These are phyloP conservation scores for Lipomyces japonicus DNA, from an alignment of 805 yeast genomes.

Conservation along the genomic window DNA sequence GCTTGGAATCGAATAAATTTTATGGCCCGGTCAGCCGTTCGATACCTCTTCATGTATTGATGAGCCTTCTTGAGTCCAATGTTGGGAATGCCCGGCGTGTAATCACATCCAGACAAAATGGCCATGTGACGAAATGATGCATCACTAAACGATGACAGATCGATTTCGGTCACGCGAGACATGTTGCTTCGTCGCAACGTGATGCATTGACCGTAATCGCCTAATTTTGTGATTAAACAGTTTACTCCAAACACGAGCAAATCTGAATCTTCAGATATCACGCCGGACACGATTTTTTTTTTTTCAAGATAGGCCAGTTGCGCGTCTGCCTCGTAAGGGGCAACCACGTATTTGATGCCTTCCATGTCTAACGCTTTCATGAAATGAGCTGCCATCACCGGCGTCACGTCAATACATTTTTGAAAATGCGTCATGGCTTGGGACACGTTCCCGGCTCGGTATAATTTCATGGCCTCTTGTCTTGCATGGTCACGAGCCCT, in stretches of 20 bases:
- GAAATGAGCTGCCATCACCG: constrained; percentile 83
- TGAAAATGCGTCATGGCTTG: constrained; percentile 65
- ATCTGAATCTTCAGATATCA: constrained; percentile 93
- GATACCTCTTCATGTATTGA: constrained; percentile 50
- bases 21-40: constrained; percentile 54
- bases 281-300: constrained; percentile 70
- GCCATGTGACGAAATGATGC: constrained; percentile 72
- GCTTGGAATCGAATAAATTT: constrained; percentile 58
- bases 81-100: constrained; percentile 78
- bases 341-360: constrained; percentile 71
- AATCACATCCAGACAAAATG: constrained; percentile 93
- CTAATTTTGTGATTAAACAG: constrained; percentile 73
- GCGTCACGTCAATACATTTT: constrained; percentile 81
- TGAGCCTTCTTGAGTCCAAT: constrained; percentile 80
- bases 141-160: constrained; percentile 49
- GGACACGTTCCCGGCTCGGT: constrained; percentile 51
- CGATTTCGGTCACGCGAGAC: constrained; percentile 44
- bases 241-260: constrained; percentile 81
- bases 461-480: constrained; percentile 50
- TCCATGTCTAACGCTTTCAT: constrained; percentile 59
- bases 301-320: constrained; percentile 89
- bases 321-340: constrained; percentile 98
- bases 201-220: constrained; percentile 61
- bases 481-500: constrained; percentile 54
- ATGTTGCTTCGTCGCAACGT: constrained; percentile 63